phyloP scores from a whole-genome alignment of 129 eudicot species.

The Pulicaria dysenterica region DNA sequence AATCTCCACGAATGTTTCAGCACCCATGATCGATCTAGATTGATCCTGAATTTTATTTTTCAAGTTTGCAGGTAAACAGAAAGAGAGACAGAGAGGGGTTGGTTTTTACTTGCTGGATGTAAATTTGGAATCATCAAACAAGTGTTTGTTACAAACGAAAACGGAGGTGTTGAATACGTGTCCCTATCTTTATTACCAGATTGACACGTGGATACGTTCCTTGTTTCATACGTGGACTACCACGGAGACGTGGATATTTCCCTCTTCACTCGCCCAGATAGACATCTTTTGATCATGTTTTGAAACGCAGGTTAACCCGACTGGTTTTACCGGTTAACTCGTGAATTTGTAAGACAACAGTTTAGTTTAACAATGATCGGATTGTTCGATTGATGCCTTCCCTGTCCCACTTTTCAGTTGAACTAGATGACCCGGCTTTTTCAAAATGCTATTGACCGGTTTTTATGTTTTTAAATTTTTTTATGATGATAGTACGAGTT shows the following conservation, averaged over 20 bases:
- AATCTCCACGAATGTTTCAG: slow-evolving; percentile 74
- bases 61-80: neutral
- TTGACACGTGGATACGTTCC: slow-evolving; percentile 14
- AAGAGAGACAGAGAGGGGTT: slow-evolving; percentile 11
- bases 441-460: too few relatives aligned
- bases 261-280: slow-evolving; percentile 2
- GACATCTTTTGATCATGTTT: too few relatives aligned
- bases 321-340: too few relatives aligned
- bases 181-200: neutral
- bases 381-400: too few relatives aligned
- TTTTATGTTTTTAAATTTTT: too few relatives aligned
- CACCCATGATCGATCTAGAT: slow-evolving; percentile 36
- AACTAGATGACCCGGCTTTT: too few relatives aligned
- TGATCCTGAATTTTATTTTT: neutral
- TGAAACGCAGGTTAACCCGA: too few relatives aligned
- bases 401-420: too few relatives aligned
- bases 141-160: slow-evolving; percentile 24
- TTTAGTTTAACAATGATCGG: too few relatives aligned
- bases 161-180: slow-evolving; percentile 16
- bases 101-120: slow-evolving; percentile 13
- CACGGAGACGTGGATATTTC: slow-evolving; percentile 3
- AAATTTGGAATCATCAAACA: slow-evolving; percentile 22
- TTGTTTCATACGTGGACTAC: slow-evolving; percentile 26
- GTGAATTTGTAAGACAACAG: too few relatives aligned
- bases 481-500: too few relatives aligned